These are phyloP conservation scores for Rostrohypoxylon terebratum DNA, from an alignment of 495 filamentous ascomycete genomes.

Conservation along the genomic window DNA sequence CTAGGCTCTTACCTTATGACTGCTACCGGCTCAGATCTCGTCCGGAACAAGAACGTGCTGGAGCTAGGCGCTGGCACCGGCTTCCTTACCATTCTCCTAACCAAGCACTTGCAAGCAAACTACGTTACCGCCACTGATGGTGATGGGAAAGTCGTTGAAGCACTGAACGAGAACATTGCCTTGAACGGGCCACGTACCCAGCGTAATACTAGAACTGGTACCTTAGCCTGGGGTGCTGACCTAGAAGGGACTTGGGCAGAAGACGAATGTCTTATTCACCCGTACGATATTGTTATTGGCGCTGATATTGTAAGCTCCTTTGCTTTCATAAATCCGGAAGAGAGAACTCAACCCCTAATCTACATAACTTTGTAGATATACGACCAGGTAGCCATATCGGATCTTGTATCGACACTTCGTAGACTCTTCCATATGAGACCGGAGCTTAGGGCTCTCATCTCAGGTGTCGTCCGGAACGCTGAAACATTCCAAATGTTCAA, in stretches of 20 bases:
- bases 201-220: slow-evolving; percentile 52
- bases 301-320: slow-evolving; percentile 56
- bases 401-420: slow-evolving; percentile 51
- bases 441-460: slow-evolving; percentile 48
- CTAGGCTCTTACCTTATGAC: slow-evolving; percentile 72
- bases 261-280: slow-evolving; percentile 26
- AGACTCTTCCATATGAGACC: slow-evolving; percentile 50
- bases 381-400: slow-evolving; percentile 49
- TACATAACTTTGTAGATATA: slow-evolving; percentile 45
- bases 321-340: background rate
- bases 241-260: slow-evolving; percentile 47
- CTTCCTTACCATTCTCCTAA: slow-evolving; percentile 77
- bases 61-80: slow-evolving; percentile 88
- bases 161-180: slow-evolving; percentile 67
- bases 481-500: slow-evolving; percentile 52
- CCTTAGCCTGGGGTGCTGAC: slow-evolving; percentile 65
- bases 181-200: slow-evolving; percentile 65
- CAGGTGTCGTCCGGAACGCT: slow-evolving; percentile 52
- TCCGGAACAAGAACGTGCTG: slow-evolving; percentile 70
- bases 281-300: slow-evolving; percentile 54
- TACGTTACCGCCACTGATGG: slow-evolving; percentile 81
- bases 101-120: slow-evolving; percentile 69
- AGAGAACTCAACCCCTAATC: background rate
- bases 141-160: slow-evolving; percentile 70
- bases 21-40: slow-evolving; percentile 41